Conservation (phyloP, 345 rosid genomes). For the Excoecaria cochinchinensis region DNA sequence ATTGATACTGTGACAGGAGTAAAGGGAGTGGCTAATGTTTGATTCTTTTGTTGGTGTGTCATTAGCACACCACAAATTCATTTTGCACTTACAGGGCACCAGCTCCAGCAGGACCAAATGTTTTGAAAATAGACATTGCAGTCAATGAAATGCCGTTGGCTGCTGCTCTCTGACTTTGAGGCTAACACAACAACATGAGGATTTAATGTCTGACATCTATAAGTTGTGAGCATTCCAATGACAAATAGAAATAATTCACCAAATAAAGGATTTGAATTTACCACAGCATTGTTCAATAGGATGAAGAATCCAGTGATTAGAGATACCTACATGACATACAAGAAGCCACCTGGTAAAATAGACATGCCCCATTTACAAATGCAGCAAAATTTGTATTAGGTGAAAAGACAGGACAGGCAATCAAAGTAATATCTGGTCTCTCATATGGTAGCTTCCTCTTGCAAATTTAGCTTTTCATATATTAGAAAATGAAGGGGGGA, state of each 20-base stretch:
- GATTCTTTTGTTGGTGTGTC: too few species aligned
- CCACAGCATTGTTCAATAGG: conserved; percentile 56
- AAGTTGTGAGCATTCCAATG: background rate
- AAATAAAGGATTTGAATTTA: conserved; percentile 21
- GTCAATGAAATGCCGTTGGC: conserved; percentile 66
- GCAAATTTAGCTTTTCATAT: background rate
- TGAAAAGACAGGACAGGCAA: background rate
- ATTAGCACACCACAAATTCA: too few species aligned
- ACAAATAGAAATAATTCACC: background rate
- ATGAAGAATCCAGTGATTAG: conserved; percentile 52
- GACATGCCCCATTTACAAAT: background rate
- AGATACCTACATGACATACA: conserved; percentile 36
- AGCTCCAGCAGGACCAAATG: conserved; percentile 67
- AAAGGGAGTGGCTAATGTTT: too few species aligned
- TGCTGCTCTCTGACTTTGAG: conserved; percentile 56
- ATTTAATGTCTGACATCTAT: background rate
- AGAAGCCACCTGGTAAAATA: background rate
- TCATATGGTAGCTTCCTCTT: background rate
- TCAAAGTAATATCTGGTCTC: background rate
- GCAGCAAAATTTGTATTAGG: background rate
- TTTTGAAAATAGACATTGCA: conserved; percentile 65
- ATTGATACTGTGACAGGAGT: background rate
- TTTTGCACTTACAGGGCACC: conserved; percentile 55
- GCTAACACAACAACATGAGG: conserved; percentile 23
- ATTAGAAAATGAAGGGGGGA: background rate